These are phyloP conservation scores for Neonectria ditissima DNA, from an alignment of 2,329 filamentous ascomycete species.

Conservation along the genomic window DNA sequence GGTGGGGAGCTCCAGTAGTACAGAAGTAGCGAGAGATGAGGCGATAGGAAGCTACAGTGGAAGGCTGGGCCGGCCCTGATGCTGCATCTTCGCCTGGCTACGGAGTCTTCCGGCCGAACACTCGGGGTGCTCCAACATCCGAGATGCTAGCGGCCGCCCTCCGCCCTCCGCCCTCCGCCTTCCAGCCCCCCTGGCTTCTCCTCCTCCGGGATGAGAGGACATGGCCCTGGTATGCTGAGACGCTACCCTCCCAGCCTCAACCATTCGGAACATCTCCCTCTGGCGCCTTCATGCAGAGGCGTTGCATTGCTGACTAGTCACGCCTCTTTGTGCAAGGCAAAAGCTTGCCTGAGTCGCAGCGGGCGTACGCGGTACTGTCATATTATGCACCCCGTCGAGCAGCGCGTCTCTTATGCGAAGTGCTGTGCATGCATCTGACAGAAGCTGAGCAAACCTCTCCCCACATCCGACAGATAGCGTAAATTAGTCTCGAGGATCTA, in stretches of 20 bases:
- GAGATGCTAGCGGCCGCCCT: background rate
- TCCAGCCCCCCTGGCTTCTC: too few relatives aligned
- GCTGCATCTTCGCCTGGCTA: background rate
- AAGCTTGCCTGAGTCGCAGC: background rate
- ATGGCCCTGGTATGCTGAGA: background rate
- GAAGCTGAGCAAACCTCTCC: background rate
- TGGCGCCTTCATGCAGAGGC: background rate
- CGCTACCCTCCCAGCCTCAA: background rate
- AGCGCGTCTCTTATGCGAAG: background rate
- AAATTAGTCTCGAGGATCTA: background rate
- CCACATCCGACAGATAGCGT: background rate
- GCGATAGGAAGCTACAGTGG: background rate
- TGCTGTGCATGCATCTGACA: background rate
- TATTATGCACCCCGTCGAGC: background rate
- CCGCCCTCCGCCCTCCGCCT: too few relatives aligned
- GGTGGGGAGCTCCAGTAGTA: background rate
- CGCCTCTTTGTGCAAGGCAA: background rate
- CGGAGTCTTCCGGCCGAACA: background rate
- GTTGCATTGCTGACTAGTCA: background rate
- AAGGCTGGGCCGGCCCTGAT: background rate
- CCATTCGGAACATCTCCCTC: background rate
- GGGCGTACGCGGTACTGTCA: background rate
- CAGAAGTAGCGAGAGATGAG: too few relatives aligned
- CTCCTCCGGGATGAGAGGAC: background rate
- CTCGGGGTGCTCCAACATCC: background rate